These are phyloP conservation scores for Poteriospumella lacustris DNA, from an alignment of 108 stramenopile species.

Conservation along the genomic window DNA sequence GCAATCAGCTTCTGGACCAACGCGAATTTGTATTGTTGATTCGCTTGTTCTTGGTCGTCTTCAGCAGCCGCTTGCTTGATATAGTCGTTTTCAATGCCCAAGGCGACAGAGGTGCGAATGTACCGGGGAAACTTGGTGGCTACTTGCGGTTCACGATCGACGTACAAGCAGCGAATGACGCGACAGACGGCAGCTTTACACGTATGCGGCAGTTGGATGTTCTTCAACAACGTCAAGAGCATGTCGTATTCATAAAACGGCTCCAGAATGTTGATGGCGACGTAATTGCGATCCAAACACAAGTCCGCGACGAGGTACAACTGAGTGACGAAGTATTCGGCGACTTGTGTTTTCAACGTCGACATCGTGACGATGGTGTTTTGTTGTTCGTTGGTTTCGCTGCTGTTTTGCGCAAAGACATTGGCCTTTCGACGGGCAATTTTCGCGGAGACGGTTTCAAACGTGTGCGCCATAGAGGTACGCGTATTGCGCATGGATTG, in stretches of 20 bases:
- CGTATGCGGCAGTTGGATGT: neutral
- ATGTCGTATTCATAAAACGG: constrained; percentile 16
- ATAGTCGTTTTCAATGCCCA: neutral
- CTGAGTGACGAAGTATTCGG: constrained; percentile 11
- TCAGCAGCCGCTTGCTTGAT: too few species aligned
- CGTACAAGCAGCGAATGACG: neutral
- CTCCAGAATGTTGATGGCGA: constrained; percentile 16
- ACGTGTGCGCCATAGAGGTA: neutral
- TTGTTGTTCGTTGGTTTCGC: neutral
- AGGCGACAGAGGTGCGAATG: constrained; percentile 12
- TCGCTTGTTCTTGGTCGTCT: constrained; percentile 16
- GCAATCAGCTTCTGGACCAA: constrained; percentile 13
- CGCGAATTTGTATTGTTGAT: neutral
- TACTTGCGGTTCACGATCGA: constrained; percentile 25
- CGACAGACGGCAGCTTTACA: constrained; percentile 29
- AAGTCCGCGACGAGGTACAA: constrained; percentile 22
- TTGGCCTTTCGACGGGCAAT: too few species aligned
- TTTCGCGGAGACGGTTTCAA: too few species aligned
- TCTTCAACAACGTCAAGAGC: constrained; percentile 10
- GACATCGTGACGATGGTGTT: neutral
- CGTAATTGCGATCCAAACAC: constrained; percentile 29
- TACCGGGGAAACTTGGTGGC: constrained; percentile 1
- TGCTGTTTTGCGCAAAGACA: neutral
- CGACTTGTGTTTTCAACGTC: neutral
- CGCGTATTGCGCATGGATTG: neutral